Base-by-base conservation (phyloP, 306 rosid genomes). In the Luffa aegyptiaca region DNA sequence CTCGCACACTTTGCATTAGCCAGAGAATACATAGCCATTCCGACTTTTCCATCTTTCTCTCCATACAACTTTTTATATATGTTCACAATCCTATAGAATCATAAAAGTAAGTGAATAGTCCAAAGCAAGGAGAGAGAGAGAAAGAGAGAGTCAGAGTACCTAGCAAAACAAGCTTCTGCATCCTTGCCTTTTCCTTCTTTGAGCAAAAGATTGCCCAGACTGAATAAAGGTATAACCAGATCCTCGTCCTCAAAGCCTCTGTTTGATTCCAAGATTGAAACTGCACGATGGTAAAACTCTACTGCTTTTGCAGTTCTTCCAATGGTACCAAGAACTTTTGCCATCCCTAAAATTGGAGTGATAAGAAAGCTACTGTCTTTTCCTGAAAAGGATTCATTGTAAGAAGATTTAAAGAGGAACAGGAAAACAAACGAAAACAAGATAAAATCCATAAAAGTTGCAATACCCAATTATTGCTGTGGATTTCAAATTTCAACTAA, bases 1-100 rank as follows among this genome's bases (percentile, higher is more conserved):
- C 83, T 84, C 64, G 95, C 97, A 84, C 91, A 91, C 85, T 94
- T 91, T 12, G 84, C 97, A 75, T 84, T 91, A 79, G 98, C 98
- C 56, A 92, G 84, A 75, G 97, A 92, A 81, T 82, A 85, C 95
- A 91, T 88, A 63, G 97, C 93, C 90, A 91, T 86, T 82, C 97
- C 98, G 84, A 90, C 90, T 87, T 91, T 86, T 85, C 98, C 97
- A 52, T 94, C 97, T 31, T 72, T 79, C 81, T 94, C 89, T 82
- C 98, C 98, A 81, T 92, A 88, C 46, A 87, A 79, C 81, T 88
- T 88, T 37, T 80, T 84, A 79, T 89, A 85, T 80, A 94, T 86
- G 82, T 84, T 81, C 66, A 92, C 71, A 86, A 92, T 87, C 88
- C 98, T 94, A 64, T 68, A 79, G 61, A 53, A 79, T 21, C 14